A percentile compares a stretch with the other conserved stretches of the same genome.
These are phyloP conservation scores for Phytophthora hybrid DNA, from an alignment of 352 stramenopile species.

Conservation along the genomic window DNA sequence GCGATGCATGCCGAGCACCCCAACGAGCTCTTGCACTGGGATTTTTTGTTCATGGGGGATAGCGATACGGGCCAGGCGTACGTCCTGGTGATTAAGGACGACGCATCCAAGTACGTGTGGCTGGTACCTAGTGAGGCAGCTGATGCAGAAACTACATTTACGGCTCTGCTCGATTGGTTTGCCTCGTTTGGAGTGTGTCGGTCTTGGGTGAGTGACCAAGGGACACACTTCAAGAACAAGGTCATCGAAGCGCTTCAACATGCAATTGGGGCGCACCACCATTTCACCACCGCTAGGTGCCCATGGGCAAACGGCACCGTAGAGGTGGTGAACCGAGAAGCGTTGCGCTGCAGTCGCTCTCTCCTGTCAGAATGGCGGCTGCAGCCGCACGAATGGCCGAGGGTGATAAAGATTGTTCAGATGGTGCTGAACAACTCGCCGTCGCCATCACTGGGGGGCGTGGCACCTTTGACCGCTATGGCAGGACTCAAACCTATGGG, in stretches of 20 bases:
- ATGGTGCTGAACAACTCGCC: not conserved
- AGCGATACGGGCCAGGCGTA: not conserved
- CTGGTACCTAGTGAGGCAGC: not conserved
- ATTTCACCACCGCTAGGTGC: not conserved
- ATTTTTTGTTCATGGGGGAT: not conserved
- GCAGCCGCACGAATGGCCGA: not conserved
- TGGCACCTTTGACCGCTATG: not conserved
- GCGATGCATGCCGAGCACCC: slow-evolving; percentile 13
- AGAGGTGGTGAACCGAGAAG: not conserved
- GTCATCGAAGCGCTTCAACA: not conserved
- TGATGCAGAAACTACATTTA: not conserved
- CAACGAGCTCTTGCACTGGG: not conserved
- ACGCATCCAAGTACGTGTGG: not conserved
- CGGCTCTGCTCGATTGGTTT: slow-evolving; percentile 11
- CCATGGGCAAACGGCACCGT: not conserved
- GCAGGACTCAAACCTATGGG: not conserved
- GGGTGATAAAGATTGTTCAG: not conserved
- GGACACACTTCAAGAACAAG: not conserved
- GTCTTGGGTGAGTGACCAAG: slow-evolving; percentile 36
- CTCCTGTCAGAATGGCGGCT: not conserved
- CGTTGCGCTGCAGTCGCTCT: not conserved
- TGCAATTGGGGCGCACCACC: not conserved
- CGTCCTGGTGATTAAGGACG: not conserved
- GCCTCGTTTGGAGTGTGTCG: slow-evolving; percentile 13
- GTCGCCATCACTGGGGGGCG: not conserved